phyloP scores from a whole-genome alignment of 2,329 filamentous ascomycete species.

The Emydomyces testavorans region DNA sequence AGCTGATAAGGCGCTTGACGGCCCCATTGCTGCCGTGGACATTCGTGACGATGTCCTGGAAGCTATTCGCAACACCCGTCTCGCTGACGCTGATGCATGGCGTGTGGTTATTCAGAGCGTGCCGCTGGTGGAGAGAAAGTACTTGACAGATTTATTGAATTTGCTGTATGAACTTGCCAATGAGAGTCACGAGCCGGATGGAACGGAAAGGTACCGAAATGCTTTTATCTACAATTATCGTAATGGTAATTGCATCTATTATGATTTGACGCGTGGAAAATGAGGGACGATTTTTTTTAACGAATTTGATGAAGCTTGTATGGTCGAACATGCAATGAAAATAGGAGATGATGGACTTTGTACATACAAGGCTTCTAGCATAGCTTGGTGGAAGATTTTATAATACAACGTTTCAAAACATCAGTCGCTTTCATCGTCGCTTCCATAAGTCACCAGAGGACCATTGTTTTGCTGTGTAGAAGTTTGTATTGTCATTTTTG shows the following conservation, averaged over 20 bases:
- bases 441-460: slow-evolving; percentile 78
- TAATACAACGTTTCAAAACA: slow-evolving; percentile 11
- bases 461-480: slow-evolving; percentile 41
- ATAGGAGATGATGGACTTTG: neutral
- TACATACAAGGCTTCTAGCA: neutral
- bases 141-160: slow-evolving; percentile 70
- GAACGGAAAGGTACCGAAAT: slow-evolving; percentile 50
- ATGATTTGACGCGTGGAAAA: slow-evolving; percentile 51
- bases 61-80: slow-evolving; percentile 57
- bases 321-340: neutral
- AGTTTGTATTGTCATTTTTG: slow-evolving; percentile 34
- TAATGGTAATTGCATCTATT: slow-evolving; percentile 72
- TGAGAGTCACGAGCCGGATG: slow-evolving; percentile 30
- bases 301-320: slow-evolving; percentile 8
- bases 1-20: slow-evolving; percentile 59
- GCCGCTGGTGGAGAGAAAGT: slow-evolving; percentile 65
- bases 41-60: slow-evolving; percentile 74
- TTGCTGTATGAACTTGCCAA: slow-evolving; percentile 54
- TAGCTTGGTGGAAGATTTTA: slow-evolving; percentile 2
- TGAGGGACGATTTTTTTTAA: slow-evolving; percentile 17
- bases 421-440: slow-evolving; percentile 66
- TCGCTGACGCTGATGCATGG: slow-evolving; percentile 78
- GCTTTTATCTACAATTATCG: slow-evolving; percentile 89
- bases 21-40: slow-evolving; percentile 78
- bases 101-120: slow-evolving; percentile 66